These are phyloP conservation scores for Brettanomyces anomalus DNA, from an alignment of 805 yeast genomes.

Conservation along the genomic window DNA sequence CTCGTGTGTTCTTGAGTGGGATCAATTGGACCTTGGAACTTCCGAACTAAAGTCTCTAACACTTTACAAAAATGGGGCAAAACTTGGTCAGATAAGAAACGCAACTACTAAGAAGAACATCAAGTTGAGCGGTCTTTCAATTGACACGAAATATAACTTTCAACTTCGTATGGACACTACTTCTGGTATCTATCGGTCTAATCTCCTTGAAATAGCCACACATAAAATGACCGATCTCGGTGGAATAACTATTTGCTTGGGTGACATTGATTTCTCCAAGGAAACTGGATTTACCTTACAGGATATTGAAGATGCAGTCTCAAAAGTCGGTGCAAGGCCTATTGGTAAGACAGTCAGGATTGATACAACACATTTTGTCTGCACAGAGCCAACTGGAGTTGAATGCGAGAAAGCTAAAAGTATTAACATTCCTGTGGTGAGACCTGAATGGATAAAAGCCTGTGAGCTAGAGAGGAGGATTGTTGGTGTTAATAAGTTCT, in stretches of 20 bases:
- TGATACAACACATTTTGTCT: slow-evolving; percentile 92
- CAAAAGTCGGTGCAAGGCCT: slow-evolving; percentile 75
- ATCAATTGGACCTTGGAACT: slow-evolving; percentile 72
- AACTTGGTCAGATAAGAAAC: slow-evolving; percentile 76
- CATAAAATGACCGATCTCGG: slow-evolving; percentile 94
- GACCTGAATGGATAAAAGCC: slow-evolving; percentile 96
- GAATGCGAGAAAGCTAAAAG: slow-evolving; percentile 70
- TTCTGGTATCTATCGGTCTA: slow-evolving; percentile 76
- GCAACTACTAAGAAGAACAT: slow-evolving; percentile 73
- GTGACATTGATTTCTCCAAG: slow-evolving; percentile 52
- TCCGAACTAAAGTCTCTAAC: slow-evolving; percentile 69
- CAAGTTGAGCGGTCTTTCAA: slow-evolving; percentile 83
- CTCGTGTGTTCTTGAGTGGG: slow-evolving; percentile 93
- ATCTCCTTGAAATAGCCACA: slow-evolving; percentile 61
- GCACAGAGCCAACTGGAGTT: slow-evolving; percentile 57
- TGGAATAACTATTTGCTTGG: slow-evolving; percentile 87
- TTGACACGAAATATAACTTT: slow-evolving; percentile 74
- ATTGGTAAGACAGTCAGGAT: slow-evolving; percentile 65
- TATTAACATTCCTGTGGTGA: slow-evolving; percentile 82
- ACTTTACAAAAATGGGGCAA: slow-evolving; percentile 63
- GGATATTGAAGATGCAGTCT: slow-evolving; percentile 59
- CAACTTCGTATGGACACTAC: slow-evolving; percentile 78
- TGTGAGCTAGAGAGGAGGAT: slow-evolving; percentile 84
- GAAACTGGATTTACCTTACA: slow-evolving; percentile 34
- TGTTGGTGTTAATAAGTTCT: slow-evolving; percentile 87